These are phyloP conservation scores for Pyrenochaeta sp. DNA, from an alignment of 2,329 filamentous ascomycete genomes.

Conservation along the genomic window DNA sequence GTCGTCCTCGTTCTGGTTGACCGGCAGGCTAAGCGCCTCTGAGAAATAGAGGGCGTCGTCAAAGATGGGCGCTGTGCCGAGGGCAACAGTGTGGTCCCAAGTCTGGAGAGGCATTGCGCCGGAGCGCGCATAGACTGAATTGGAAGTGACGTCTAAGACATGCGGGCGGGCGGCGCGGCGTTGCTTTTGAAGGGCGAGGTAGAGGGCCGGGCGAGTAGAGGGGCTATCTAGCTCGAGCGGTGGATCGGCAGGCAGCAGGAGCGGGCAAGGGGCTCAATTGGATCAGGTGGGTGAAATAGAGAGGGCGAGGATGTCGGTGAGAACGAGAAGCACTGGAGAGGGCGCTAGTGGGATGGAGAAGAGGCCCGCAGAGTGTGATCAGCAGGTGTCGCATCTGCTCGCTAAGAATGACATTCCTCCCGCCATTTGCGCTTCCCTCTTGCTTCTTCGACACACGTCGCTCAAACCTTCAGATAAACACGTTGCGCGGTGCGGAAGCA, in stretches of 20 bases:
- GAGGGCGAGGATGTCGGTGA: conserved; percentile 11
- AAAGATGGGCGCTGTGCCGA: conserved; percentile 42
- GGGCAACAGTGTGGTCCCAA: conserved; percentile 30
- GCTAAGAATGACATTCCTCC: too few relatives aligned
- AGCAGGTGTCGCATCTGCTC: too few relatives aligned
- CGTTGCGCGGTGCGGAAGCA: too few relatives aligned
- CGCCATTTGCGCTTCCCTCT: too few relatives aligned
- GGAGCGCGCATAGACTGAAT: conserved; percentile 39
- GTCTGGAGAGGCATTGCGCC: conserved; percentile 40
- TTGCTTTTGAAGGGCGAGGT: conserved; percentile 1
- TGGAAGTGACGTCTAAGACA: conserved; percentile 33
- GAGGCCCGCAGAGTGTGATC: too few relatives aligned
- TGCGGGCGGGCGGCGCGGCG: conserved; percentile 23
- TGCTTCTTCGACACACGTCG: conserved; percentile 7
- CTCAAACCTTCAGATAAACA: too few relatives aligned
- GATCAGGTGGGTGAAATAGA: too few relatives aligned
- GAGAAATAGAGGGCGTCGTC: conserved; percentile 41
- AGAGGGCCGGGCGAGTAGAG: conserved; percentile 5
- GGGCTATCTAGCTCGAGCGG: too few relatives aligned
- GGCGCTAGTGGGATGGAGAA: conserved; percentile 18
- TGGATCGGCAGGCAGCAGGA: conserved; percentile 9
- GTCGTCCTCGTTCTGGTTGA: conserved; percentile 39
- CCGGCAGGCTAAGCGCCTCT: conserved; percentile 39
- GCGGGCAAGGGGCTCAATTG: too few relatives aligned
- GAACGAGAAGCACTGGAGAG: too few relatives aligned